Base-by-base conservation (phyloP, 768 basidiomycete genomes). In the Naganishia friedmannii region DNA sequence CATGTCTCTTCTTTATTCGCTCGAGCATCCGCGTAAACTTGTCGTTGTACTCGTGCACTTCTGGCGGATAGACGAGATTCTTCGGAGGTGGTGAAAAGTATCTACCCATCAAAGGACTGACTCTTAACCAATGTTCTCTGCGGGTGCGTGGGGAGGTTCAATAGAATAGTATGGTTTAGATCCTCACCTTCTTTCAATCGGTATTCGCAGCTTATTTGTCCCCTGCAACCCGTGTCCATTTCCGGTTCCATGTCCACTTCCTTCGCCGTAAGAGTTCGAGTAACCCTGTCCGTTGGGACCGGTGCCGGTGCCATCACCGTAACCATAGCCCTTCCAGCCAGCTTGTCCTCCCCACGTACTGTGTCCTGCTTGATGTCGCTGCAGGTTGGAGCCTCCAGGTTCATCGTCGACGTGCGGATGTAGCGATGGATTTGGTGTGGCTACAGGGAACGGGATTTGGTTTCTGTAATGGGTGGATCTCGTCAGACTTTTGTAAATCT, bases 1-100 rank as follows among this genome's bases (percentile, higher is more conserved):
- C 95, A 81, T 99, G 96, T 13, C 96, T 85, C 68, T 85, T 87
- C 83, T 99, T 99, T 85, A 99, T 94, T 28, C 87, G 83, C 55
- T 94, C 89, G 10, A 98, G 85, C 42, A 87, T 81, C 74, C 88
- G 89, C 5, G 96, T 99, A 83, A 99, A 97, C 9, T 87, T 85
- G 29, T 87, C 86, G 81, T 98, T 98, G 83, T 92, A 96, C 74
- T 95, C 93, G 74, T 88, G 88, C 0, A 99, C 87, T 77, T 95
- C 91, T 0, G 95, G 96, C 3, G 95, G 96, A 86, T 92, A 96
- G 28, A 85, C 81, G 53, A 88, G 84, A 73, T 84, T 83, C 23
- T 84, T 84, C 0, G 89, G 88, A 2, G 84, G 83, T 74, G 89
- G 87, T 12, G 92, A 90, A 78, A 92, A 95, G 82, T 94, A 96